Percentiles rank a stretch among this genome's conserved stretches.
Conservation (phyloP, 2,329 filamentous ascomycete genomes). For the Fusarium coicis region DNA sequence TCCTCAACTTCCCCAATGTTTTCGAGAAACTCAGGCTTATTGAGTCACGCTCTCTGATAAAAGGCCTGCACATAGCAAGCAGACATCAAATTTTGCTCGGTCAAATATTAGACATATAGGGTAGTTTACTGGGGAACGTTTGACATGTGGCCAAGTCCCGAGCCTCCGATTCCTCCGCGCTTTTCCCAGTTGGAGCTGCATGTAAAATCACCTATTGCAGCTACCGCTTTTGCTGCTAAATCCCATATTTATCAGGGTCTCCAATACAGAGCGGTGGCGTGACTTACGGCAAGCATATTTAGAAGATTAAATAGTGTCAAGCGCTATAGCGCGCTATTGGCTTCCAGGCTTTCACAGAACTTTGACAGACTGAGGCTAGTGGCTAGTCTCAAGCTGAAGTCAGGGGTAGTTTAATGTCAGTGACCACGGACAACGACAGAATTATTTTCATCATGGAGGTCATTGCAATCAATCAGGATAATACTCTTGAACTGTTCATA, state of each 20-base stretch:
- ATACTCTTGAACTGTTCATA: too few relatives aligned
- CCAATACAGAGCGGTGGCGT: fast-evolving
- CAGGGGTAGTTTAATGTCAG: not conserved
- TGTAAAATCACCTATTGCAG: not conserved
- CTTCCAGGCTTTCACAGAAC: not conserved
- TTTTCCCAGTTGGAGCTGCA: not conserved
- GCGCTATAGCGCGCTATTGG: not conserved
- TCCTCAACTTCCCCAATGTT: too few relatives aligned
- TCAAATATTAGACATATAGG: not conserved
- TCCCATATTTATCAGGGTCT: not conserved
- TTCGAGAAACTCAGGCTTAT: too few relatives aligned
- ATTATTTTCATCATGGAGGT: too few relatives aligned
- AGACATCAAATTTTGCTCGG: not conserved
- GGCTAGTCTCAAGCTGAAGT: not conserved
- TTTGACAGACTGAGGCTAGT: not conserved
- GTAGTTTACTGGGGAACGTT: not conserved
- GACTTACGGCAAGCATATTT: not conserved
- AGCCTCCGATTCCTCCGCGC: not conserved
- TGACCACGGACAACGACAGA: too few relatives aligned
- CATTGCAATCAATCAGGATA: too few relatives aligned
- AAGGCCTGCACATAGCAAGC: fast-evolving
- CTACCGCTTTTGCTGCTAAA: not conserved
- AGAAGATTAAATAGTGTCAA: not conserved
- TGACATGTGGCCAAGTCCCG: not conserved
- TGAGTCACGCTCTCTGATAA: fast-evolving